phyloP scores from a whole-genome alignment of 345 rosid species.

The Salix viminalis region DNA sequence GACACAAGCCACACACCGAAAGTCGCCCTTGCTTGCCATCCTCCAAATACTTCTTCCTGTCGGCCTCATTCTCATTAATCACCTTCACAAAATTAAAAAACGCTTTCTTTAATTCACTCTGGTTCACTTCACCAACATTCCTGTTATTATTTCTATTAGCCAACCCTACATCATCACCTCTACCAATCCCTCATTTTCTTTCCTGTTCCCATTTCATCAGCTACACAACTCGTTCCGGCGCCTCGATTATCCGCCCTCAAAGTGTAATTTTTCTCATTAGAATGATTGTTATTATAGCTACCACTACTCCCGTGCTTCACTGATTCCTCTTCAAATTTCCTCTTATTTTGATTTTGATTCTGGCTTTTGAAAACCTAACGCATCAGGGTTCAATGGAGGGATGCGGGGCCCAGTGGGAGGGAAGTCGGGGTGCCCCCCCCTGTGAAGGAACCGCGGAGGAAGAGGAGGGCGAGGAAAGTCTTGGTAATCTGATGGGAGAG shows the following conservation, averaged over 20 bases:
- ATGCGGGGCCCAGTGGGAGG: slow-evolving; percentile 6
- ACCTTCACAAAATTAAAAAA: slow-evolving; percentile 65
- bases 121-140: slow-evolving; percentile 52
- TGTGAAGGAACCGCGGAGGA: slow-evolving; percentile 23
- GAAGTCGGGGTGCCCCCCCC: background rate
- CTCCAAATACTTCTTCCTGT: slow-evolving; percentile 71
- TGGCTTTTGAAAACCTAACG: slow-evolving; percentile 43
- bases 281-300: background rate
- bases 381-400: slow-evolving; percentile 38
- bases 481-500: slow-evolving; percentile 86
- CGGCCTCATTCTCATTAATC: slow-evolving; percentile 52
- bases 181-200: slow-evolving; percentile 45
- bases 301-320: slow-evolving; percentile 10
- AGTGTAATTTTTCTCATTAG: background rate
- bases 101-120: slow-evolving; percentile 53
- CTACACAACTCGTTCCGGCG: slow-evolving; percentile 40
- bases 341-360: slow-evolving; percentile 38
- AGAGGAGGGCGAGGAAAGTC: slow-evolving; percentile 41
- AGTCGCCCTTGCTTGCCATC: slow-evolving; percentile 73
- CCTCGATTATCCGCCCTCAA: background rate
- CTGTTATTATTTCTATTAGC: slow-evolving; percentile 8
- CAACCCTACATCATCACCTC: slow-evolving; percentile 20
- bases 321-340: slow-evolving; percentile 56
- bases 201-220: slow-evolving; percentile 48
- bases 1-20: slow-evolving; percentile 72